Conservation (phyloP, 768 basidiomycete species). For the Rhodotorula kratochvilovae region DNA sequence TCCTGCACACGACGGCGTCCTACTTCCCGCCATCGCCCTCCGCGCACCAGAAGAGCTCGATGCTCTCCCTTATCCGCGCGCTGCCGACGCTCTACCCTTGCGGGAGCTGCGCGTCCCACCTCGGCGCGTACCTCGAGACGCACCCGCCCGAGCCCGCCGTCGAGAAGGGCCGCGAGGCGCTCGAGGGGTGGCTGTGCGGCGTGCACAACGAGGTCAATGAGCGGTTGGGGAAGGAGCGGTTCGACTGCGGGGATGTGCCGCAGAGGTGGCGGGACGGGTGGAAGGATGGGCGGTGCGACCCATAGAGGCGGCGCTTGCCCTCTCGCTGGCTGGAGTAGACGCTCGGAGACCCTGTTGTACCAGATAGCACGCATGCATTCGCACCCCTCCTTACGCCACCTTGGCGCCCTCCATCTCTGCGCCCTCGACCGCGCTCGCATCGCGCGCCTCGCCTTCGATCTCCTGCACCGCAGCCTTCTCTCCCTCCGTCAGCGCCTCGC, state of each 20-base stretch:
- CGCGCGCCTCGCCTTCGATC: conserved; percentile 4
- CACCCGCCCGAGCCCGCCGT: conserved; percentile 60
- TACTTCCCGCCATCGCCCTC: conserved; percentile 86
- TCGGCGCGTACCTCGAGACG: conserved; percentile 63
- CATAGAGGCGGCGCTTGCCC: not conserved
- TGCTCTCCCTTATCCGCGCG: conserved; percentile 72
- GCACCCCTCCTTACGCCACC: not conserved
- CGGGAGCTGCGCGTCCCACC: conserved; percentile 73
- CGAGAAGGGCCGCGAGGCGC: conserved; percentile 3
- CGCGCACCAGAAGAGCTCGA: conserved; percentile 68
- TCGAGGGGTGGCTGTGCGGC: conserved; percentile 70
- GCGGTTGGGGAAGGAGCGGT: conserved; percentile 73
- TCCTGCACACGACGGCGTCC: conserved; percentile 89
- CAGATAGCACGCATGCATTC: not conserved
- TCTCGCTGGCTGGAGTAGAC: no score
- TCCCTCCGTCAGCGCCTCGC: conserved; percentile 1
- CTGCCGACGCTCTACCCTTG: conserved; percentile 81
- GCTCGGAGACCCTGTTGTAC: not conserved
- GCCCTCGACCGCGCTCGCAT: not conserved
- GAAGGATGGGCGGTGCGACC: conserved; percentile 81
- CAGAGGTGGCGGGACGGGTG: conserved; percentile 93
- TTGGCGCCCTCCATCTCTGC: not conserved
- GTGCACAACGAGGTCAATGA: conserved; percentile 89
- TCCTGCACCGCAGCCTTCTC: conserved; percentile 16
- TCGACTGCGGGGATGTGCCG: conserved; percentile 75